A percentile compares a stretch with the other conserved stretches of the same genome.
Evolutionary conservation across 2,329 filamentous ascomycete species (phyloP).

Genomic region (Ceratocystis ficicola): DNA sequence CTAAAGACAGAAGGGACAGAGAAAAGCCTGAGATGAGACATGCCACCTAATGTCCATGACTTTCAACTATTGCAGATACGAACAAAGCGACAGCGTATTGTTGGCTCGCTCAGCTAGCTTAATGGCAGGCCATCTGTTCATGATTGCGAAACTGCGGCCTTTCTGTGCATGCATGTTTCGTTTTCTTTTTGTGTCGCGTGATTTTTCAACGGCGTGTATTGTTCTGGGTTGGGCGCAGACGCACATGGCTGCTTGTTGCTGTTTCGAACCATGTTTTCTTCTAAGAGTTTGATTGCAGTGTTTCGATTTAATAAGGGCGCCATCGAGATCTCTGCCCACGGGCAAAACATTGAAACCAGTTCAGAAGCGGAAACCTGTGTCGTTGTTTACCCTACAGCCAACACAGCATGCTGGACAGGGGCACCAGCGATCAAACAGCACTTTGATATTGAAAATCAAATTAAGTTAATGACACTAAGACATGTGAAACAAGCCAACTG

Average conservation of each 20-base stretch:
- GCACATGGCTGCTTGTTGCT: not conserved
- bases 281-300: no score
- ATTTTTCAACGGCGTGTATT: not conserved
- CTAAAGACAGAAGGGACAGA: not conserved
- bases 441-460: not conserved
- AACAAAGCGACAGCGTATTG: not conserved
- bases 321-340: no score
- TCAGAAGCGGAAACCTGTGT: no score
- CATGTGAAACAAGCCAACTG: not conserved
- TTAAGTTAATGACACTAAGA: not conserved
- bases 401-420: not conserved
- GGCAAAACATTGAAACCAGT: no score
- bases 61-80: not conserved
- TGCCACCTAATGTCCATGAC: not conserved
- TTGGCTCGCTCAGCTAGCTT: not conserved
- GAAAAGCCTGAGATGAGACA: not conserved
- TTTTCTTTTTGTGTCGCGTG: not conserved
- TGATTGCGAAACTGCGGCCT: not conserved
- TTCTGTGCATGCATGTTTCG: not conserved
- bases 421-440: no score
- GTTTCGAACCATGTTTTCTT: not conserved
- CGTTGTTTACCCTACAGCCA: not conserved
- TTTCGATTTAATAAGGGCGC: no score
- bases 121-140: not conserved
- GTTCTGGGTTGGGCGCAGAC: not conserved